phyloP scores from a whole-genome alignment of 2,329 filamentous ascomycete genomes.

The Capronia coronata region DNA sequence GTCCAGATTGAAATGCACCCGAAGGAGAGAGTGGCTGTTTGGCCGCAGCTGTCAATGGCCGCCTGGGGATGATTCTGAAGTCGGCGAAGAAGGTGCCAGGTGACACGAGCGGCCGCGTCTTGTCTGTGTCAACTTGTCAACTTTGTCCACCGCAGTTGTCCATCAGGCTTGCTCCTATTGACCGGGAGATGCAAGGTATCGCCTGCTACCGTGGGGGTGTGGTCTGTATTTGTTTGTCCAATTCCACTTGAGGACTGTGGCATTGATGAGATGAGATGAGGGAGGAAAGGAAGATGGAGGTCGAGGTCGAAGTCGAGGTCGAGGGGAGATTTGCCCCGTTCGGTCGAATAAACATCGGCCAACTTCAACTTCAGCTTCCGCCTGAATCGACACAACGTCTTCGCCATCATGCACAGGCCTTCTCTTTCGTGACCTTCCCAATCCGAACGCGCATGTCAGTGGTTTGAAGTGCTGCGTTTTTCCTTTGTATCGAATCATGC shows the following conservation, averaged over 20 bases:
- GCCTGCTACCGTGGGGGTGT: neutral
- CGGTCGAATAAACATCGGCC: neutral
- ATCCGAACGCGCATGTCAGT: neutral
- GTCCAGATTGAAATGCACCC: slow-evolving; percentile 20
- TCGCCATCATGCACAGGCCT: neutral
- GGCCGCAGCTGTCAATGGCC: slow-evolving; percentile 14
- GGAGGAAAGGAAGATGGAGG: neutral
- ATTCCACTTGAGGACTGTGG: neutral
- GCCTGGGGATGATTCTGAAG: slow-evolving; percentile 23
- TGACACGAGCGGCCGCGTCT: slow-evolving; percentile 16
- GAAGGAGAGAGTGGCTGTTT: slow-evolving; percentile 7
- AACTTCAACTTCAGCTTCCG: neutral
- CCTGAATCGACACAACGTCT: neutral
- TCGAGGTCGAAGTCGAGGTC: neutral
- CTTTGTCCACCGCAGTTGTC: neutral
- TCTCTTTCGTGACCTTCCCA: neutral
- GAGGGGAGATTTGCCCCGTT: slow-evolving; percentile 1
- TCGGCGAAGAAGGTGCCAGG: slow-evolving; percentile 21
- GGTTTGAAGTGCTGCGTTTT: neutral
- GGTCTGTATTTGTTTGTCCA: neutral
- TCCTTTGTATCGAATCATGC: neutral
- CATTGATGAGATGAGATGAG: neutral
- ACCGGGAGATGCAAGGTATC: neutral
- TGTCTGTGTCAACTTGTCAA: slow-evolving; percentile 17
- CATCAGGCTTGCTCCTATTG: neutral